Conservation (phyloP, 2,329 filamentous ascomycete genomes). For the Rhynchosporium agropyri region DNA sequence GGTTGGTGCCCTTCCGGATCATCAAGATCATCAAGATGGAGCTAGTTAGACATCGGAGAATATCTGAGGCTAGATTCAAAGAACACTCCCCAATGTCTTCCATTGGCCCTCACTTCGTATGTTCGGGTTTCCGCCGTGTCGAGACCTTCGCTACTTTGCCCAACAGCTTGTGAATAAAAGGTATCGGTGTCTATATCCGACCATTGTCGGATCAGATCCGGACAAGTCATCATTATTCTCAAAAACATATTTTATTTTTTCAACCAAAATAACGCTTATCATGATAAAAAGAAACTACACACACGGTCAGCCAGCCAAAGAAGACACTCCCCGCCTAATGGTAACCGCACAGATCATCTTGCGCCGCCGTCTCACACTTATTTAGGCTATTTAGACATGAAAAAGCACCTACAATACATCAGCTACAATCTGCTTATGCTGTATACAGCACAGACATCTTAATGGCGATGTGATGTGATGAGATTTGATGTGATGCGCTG, state of each 20-base stretch:
- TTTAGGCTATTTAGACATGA: background rate
- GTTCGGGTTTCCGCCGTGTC: background rate
- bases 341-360: conserved; percentile 1
- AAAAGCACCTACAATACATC: background rate
- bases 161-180: background rate
- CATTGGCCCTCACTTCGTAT: background rate
- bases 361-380: background rate
- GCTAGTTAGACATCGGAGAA: too few species aligned
- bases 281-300: too few species aligned
- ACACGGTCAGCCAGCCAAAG: background rate
- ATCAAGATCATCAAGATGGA: background rate
- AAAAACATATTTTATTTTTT: too few species aligned
- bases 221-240: too few species aligned
- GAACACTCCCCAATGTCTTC: background rate
- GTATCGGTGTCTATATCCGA: too few species aligned
- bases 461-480: background rate
- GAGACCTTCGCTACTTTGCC: conserved; percentile 4
- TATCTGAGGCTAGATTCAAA: background rate
- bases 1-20: background rate
- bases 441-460: conserved; percentile 3
- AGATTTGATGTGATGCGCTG: background rate
- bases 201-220: too few species aligned
- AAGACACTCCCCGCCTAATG: background rate
- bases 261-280: too few species aligned
- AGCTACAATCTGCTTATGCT: background rate